These are phyloP conservation scores for Cyclotella distinguenda DNA, from an alignment of 108 stramenopile genomes.

Conservation along the genomic window DNA sequence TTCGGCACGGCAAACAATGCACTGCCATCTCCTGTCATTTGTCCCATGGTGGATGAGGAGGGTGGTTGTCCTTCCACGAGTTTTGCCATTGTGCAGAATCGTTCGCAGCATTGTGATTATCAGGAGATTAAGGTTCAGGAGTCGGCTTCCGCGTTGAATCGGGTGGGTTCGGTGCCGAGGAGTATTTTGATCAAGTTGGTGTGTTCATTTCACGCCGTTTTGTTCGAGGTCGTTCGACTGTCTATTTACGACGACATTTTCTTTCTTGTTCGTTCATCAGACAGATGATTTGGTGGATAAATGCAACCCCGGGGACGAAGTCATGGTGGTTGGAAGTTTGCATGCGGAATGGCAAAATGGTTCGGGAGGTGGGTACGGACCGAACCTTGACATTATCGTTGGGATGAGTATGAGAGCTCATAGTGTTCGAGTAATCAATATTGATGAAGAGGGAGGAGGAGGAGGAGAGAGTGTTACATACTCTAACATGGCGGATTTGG, in stretches of 20 bases:
- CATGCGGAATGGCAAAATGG: constrained; percentile 78
- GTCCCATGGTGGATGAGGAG: constrained; percentile 48
- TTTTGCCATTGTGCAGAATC: constrained; percentile 54
- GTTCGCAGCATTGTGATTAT: constrained; percentile 84
- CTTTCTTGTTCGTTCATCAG: too few species aligned
- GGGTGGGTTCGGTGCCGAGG: constrained; percentile 87
- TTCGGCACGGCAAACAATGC: constrained; percentile 87
- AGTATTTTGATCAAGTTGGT: constrained; percentile 82
- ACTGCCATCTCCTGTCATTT: constrained; percentile 67
- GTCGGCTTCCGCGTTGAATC: constrained; percentile 60
- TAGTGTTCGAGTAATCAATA: constrained; percentile 71
- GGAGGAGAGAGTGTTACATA: constrained; percentile 4
- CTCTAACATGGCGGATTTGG: constrained; percentile 1
- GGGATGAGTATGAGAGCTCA: constrained; percentile 89
- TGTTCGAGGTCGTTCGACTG: background rate
- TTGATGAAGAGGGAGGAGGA: constrained; percentile 37
- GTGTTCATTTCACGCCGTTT: background rate
- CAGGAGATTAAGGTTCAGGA: constrained; percentile 99
- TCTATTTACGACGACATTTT: too few species aligned
- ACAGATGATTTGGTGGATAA: constrained; percentile 93
- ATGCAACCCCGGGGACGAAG: constrained; percentile 97
- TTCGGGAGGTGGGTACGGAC: constrained; percentile 43
- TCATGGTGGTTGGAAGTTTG: constrained; percentile 89
- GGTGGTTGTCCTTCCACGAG: constrained; percentile 61
- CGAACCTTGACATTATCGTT: constrained; percentile 76